Evolutionary conservation across 352 stramenopile species (phyloP).

Genomic region (Pythium oligandrum): DNA sequence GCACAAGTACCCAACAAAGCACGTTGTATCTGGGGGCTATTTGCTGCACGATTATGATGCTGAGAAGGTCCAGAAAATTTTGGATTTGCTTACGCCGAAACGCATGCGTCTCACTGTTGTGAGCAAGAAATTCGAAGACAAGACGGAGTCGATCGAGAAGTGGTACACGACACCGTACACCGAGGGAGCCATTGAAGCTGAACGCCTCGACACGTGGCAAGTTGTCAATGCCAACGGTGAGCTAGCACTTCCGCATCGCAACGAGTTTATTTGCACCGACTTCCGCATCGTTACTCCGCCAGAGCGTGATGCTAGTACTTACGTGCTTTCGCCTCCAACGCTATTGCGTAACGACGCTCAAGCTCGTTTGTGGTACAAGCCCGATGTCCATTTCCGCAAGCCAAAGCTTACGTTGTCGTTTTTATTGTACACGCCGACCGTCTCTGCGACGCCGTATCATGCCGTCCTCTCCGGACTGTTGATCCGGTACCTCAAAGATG

Average conservation of each 20-base stretch:
- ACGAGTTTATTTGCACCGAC: conserved; percentile 78
- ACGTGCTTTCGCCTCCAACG: conserved; percentile 17
- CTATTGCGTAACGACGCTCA: conserved; percentile 41
- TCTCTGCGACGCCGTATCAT: conserved; percentile 55
- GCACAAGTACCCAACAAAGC: conserved; percentile 56
- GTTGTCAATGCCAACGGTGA: conserved; percentile 20
- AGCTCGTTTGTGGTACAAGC: conserved; percentile 82
- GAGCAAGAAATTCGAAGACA: conserved; percentile 60
- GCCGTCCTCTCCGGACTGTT: conserved; percentile 75
- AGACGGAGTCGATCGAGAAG: conserved; percentile 38
- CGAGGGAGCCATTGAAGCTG: conserved; percentile 24
- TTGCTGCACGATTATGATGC: conserved; percentile 67
- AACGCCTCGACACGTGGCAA: conserved; percentile 38
- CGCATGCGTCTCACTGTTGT: conserved; percentile 65
- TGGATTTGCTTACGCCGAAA: conserved; percentile 40
- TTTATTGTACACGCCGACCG: conserved; percentile 51
- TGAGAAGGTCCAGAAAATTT: conserved; percentile 40
- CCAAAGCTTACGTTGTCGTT: conserved; percentile 89
- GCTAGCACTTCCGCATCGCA: conserved; percentile 52
- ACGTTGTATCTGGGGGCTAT: conserved; percentile 57
- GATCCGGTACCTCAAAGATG: conserved; percentile 74
- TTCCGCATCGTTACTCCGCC: conserved; percentile 52
- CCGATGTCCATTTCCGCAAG: conserved; percentile 87
- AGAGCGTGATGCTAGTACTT: conserved; percentile 12
- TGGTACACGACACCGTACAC: conserved; percentile 74